phyloP scores from a whole-genome alignment of 352 stramenopile genomes.

The Pythium pyrilobum region DNA sequence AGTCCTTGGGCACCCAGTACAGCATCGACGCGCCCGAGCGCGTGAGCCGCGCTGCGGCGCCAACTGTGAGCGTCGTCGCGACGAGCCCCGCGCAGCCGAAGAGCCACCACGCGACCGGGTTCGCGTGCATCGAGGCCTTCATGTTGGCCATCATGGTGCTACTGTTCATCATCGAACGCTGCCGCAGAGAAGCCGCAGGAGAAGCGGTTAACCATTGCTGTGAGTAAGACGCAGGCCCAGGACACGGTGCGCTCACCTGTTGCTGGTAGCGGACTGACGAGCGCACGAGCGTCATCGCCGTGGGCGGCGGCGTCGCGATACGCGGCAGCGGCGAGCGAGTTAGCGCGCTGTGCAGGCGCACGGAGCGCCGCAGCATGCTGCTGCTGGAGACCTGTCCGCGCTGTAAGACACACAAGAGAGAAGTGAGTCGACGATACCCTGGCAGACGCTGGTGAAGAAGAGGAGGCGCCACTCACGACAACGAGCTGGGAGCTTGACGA shows the following conservation, averaged over 20 bases:
- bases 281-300: background rate
- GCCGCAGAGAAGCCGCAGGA: background rate
- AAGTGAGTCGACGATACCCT: background rate
- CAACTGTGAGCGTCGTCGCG: conserved; percentile 94
- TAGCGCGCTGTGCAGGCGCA: conserved; percentile 4
- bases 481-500: background rate
- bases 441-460: background rate
- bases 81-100: conserved; percentile 89
- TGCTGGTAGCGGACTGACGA: conserved; percentile 2
- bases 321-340: background rate
- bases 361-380: background rate
- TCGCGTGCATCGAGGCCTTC: conserved; percentile 30
- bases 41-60: conserved; percentile 93
- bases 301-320: background rate
- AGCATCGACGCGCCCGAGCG: conserved; percentile 92
- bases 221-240: background rate
- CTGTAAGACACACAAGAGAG: background rate
- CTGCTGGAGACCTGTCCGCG: background rate
- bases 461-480: background rate
- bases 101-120: conserved; percentile 88
- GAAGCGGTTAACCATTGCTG: background rate
- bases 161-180: conserved; percentile 4
- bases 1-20: conserved; percentile 91
- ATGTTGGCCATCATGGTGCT: conserved; percentile 6
- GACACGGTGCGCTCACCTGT: background rate